Evolutionary conservation across 257 asterid genomes (phyloP).

Genomic region (Lithospermum erythrorhizon): DNA sequence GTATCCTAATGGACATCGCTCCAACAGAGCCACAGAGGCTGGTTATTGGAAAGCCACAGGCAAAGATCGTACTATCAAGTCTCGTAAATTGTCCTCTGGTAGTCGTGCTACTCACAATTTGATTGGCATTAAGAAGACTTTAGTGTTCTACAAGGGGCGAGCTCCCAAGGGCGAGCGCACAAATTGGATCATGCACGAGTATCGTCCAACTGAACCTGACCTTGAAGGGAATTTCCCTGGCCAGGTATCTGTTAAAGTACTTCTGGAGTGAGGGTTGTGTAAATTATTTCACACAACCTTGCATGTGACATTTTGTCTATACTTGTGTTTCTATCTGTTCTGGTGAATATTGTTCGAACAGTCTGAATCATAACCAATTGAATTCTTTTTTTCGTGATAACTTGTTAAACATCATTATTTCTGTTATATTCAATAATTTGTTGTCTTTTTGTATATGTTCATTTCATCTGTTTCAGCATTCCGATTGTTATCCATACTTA

Average conservation of each 20-base stretch:
- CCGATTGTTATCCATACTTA: neutral
- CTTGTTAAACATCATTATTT: neutral
- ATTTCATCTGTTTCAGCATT: neutral
- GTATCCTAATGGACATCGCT: slow-evolving; percentile 68
- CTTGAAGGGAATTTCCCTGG: slow-evolving; percentile 71
- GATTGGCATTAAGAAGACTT: slow-evolving; percentile 78
- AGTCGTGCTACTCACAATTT: slow-evolving; percentile 23
- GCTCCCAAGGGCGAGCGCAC: slow-evolving; percentile 85
- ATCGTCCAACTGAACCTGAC: slow-evolving; percentile 74
- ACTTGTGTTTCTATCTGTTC: neutral
- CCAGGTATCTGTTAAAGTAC: slow-evolving; percentile 36
- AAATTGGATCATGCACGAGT: slow-evolving; percentile 79
- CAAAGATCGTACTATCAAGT: slow-evolving; percentile 65
- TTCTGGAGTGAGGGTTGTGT: neutral
- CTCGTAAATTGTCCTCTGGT: slow-evolving; percentile 37
- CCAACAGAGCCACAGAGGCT: slow-evolving; percentile 69
- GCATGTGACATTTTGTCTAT: neutral
- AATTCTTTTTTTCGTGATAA: too few relatives aligned
- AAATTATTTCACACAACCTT: neutral
- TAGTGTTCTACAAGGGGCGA: slow-evolving; percentile 74
- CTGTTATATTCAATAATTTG: neutral
- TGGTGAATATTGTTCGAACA: neutral
- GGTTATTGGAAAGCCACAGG: slow-evolving; percentile 91
- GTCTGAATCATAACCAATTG: neutral
- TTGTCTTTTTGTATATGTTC: neutral